Percentiles rank a stretch among this genome's conserved stretches.
Conservation (phyloP, 129 eudicot genomes). For the Flaveria linearis region DNA sequence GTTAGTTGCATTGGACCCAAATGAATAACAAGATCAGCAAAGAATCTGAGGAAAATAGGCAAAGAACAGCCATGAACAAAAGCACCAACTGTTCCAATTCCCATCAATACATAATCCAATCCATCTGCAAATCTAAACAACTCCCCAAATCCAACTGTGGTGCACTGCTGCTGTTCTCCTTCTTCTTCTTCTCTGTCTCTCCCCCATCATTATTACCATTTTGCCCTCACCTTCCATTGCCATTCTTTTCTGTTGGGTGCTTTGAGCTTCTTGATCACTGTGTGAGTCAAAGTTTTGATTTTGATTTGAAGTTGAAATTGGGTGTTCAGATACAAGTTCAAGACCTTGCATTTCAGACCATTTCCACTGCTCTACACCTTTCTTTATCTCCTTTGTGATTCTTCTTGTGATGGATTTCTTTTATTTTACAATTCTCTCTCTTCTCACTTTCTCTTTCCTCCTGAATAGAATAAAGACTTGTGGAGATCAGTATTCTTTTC, state of each 20-base stretch:
- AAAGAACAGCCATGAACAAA: slow-evolving; percentile 93
- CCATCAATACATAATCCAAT: slow-evolving; percentile 75
- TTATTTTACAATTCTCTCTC: slow-evolving; percentile 28
- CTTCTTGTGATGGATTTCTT: slow-evolving; percentile 64
- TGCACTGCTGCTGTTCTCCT: slow-evolving; percentile 38
- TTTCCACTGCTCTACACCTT: slow-evolving; percentile 70
- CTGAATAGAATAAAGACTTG: slow-evolving; percentile 26
- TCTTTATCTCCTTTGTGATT: slow-evolving; percentile 58
- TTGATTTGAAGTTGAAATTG: slow-evolving; percentile 24
- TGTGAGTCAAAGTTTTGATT: slow-evolving; percentile 28
- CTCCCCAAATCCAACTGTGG: slow-evolving; percentile 66
- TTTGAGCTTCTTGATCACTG: slow-evolving; percentile 27
- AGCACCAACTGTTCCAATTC: slow-evolving; percentile 81
- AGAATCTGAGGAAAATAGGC: slow-evolving; percentile 89
- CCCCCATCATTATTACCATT: slow-evolving; percentile 30
- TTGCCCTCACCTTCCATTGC: slow-evolving; percentile 42
- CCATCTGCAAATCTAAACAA: slow-evolving; percentile 91
- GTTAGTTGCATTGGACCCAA: slow-evolving; percentile 82
- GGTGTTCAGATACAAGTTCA: slow-evolving; percentile 53
- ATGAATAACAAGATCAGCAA: slow-evolving; percentile 98
- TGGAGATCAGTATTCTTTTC: slow-evolving; percentile 23
- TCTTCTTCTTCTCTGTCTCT: slow-evolving; percentile 35
- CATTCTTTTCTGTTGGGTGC: slow-evolving; percentile 7
- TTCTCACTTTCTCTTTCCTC: slow-evolving; percentile 15
- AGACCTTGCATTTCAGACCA: slow-evolving; percentile 91